phyloP scores from a whole-genome alignment of 345 rosid species.

The Hibiscus syriacus region DNA sequence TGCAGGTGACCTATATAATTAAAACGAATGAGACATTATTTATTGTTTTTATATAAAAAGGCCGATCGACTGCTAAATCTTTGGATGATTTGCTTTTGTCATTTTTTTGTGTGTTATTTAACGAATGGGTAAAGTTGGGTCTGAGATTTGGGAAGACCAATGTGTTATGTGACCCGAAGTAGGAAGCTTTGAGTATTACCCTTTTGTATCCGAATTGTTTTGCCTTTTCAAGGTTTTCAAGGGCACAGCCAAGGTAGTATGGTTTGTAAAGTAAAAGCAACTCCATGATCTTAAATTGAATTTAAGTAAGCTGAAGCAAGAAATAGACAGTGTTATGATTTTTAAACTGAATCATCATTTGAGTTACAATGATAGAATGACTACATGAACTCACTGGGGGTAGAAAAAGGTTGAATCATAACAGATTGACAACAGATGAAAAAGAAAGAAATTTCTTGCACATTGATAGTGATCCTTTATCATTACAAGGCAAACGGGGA shows the following conservation, averaged over 20 bases:
- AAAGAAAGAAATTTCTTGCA: too few species aligned
- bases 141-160: neutral
- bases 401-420: neutral
- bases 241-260: neutral
- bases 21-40: too few species aligned
- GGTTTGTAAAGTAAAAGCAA: neutral
- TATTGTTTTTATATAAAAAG: too few species aligned
- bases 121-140: neutral
- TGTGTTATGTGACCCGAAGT: neutral
- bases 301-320: neutral
- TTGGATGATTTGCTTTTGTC: too few species aligned
- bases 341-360: too few species aligned
- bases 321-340: neutral
- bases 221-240: conserved; percentile 1
- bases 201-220: neutral
- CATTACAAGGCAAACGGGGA: too few species aligned
- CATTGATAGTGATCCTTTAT: too few species aligned
- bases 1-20: too few species aligned
- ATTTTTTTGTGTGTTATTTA: too few species aligned
- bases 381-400: neutral
- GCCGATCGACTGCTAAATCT: too few species aligned
- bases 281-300: too few species aligned
- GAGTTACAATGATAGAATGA: too few species aligned
- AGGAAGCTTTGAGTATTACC: neutral
- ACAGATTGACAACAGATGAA: neutral